A percentile compares a stretch with the other conserved stretches of the same genome.
Evolutionary conservation across 2,329 filamentous ascomycete genomes (phyloP).

Genomic region (Stemphylium vesicarium): DNA sequence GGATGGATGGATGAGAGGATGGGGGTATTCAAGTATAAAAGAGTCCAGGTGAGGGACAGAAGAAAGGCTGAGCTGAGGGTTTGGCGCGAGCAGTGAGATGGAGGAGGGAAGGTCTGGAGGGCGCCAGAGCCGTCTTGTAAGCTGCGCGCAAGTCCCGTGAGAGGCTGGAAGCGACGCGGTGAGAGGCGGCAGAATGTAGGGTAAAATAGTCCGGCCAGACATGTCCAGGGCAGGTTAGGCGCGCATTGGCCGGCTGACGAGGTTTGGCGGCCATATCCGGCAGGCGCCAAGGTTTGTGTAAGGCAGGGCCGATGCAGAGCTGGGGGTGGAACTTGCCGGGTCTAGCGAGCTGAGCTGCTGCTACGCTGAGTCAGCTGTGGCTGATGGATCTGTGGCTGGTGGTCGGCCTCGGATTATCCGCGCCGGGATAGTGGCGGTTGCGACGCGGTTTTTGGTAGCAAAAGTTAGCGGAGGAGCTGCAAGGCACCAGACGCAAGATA

Average conservation of each 20-base stretch:
- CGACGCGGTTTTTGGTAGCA: slow-evolving; percentile 40
- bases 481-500: slow-evolving; percentile 37
- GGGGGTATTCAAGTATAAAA: slow-evolving; percentile 17
- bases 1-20: not conserved
- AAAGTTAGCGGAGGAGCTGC: slow-evolving; percentile 31
- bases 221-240: slow-evolving; percentile 27
- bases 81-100: slow-evolving; percentile 43
- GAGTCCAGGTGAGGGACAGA: slow-evolving; percentile 14
- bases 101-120: slow-evolving; percentile 44
- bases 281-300: slow-evolving; percentile 23
- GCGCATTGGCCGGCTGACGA: slow-evolving; percentile 22
- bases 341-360: not conserved
- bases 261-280: slow-evolving; percentile 14
- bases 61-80: slow-evolving; percentile 24
- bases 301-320: slow-evolving; percentile 6
- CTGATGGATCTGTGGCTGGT: slow-evolving; percentile 9
- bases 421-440: slow-evolving; percentile 16
- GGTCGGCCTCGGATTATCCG: slow-evolving; percentile 19
- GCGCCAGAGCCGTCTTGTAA: slow-evolving; percentile 47
- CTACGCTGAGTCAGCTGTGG: slow-evolving; percentile 4
- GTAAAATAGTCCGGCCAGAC: slow-evolving; percentile 20
- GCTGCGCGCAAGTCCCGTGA: slow-evolving; percentile 42
- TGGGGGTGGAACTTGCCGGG: slow-evolving; percentile 6
- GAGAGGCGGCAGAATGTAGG: slow-evolving; percentile 30
- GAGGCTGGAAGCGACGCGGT: slow-evolving; percentile 39